A percentile compares a stretch with the other conserved stretches of the same genome.
phyloP scores from a whole-genome alignment of 2,329 filamentous ascomycete species.

The Curvularia sp. region DNA sequence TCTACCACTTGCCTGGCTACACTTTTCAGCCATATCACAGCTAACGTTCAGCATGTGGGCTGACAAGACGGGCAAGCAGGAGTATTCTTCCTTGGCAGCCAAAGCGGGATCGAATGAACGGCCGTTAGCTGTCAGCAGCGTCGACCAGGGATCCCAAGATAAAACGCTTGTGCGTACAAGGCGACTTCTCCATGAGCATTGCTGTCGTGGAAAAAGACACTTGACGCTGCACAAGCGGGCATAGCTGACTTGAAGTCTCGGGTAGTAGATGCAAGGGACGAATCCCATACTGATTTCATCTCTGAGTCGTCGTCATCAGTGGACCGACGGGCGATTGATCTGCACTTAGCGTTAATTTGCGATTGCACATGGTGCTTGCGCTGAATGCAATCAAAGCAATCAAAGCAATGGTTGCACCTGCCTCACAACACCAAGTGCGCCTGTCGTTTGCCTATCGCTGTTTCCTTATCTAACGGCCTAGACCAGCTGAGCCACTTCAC shows the following conservation, averaged over 20 bases:
- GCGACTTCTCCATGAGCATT: neutral
- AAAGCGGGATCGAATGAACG: neutral
- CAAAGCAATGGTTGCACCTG: slow-evolving; percentile 9
- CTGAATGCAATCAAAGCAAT: slow-evolving; percentile 2
- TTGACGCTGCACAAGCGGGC: neutral
- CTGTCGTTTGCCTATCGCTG: slow-evolving; percentile 7
- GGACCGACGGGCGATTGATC: slow-evolving; percentile 24
- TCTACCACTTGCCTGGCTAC: neutral
- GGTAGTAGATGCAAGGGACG: neutral
- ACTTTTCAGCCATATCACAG: neutral
- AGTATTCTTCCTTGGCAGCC: neutral
- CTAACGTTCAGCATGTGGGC: neutral
- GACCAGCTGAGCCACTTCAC: neutral
- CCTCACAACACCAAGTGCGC: slow-evolving; percentile 13
- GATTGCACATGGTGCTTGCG: slow-evolving; percentile 14
- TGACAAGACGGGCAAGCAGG: neutral
- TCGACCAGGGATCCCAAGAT: neutral
- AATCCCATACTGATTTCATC: neutral
- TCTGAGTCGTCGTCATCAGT: slow-evolving; percentile 30
- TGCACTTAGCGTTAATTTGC: slow-evolving; percentile 23
- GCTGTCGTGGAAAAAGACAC: neutral
- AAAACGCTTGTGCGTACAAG: neutral
- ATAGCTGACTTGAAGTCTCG: neutral
- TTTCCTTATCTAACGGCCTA: slow-evolving; percentile 1
- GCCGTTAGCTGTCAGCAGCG: neutral